Conservation (phyloP, 108 stramenopile species). For the Schizochytrium sp. region DNA sequence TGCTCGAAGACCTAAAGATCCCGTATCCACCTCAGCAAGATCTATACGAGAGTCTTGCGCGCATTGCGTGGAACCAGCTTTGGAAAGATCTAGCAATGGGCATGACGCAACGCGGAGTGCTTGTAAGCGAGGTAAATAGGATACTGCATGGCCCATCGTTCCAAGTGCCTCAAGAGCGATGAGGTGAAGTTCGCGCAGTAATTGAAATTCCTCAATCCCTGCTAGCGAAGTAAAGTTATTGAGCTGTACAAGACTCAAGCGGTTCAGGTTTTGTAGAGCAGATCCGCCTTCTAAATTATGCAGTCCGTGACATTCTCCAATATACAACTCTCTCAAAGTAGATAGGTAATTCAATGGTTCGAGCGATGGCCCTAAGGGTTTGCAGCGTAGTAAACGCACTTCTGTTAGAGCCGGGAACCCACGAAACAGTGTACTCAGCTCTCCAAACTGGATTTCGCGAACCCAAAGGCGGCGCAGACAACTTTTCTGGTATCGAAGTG, state of each 20-base stretch:
- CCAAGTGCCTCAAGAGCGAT: not conserved
- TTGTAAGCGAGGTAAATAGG: not conserved
- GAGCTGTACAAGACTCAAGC: not conserved
- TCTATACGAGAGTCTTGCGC: not conserved
- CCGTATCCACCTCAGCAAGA: not conserved
- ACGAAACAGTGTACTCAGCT: not conserved
- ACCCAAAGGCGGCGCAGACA: not conserved
- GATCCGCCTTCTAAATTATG: not conserved
- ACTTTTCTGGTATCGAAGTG: not conserved
- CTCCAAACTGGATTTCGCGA: not conserved
- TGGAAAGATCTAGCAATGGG: not conserved
- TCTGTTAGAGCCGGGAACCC: not conserved
- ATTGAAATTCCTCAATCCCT: not conserved
- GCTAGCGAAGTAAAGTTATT: not conserved
- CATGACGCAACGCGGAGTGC: not conserved
- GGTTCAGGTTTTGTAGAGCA: not conserved
- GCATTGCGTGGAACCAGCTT: not conserved
- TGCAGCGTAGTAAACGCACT: not conserved
- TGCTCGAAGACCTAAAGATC: not conserved
- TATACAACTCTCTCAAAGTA: not conserved
- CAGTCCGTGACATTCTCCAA: not conserved
- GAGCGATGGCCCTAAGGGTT: not conserved
- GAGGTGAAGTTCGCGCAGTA: not conserved
- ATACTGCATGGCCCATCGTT: not conserved
- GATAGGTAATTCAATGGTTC: not conserved